These are phyloP conservation scores for Madurella fahalii DNA, from an alignment of 2,329 filamentous ascomycete species.

Conservation along the genomic window DNA sequence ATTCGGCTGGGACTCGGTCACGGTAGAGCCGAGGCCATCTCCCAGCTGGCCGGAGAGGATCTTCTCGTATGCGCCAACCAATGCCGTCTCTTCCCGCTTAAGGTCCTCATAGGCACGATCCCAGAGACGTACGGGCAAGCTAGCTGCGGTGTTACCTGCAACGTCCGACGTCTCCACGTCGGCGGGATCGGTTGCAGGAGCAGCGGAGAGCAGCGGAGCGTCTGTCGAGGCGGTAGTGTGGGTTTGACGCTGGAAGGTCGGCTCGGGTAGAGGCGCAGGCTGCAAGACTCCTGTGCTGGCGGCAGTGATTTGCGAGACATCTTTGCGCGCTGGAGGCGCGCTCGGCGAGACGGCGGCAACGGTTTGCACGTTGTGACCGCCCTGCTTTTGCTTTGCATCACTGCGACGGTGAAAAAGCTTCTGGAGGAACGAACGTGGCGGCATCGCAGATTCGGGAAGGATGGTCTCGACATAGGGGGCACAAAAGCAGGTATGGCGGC, in stretches of 20 bases:
- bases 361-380: not conserved
- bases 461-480: too few relatives aligned
- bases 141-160: not conserved
- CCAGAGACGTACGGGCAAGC: constrained; percentile 5
- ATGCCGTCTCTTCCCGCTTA: constrained; percentile 8
- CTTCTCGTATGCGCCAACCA: constrained; percentile 6
- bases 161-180: not conserved
- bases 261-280: not conserved
- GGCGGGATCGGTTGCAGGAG: not conserved
- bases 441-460: too few relatives aligned
- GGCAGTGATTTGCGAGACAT: not conserved
- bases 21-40: not conserved
- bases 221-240: not conserved
- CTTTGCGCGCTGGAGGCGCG: not conserved
- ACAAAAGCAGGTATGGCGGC: too few relatives aligned
- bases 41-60: not conserved
- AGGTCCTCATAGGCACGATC: constrained; percentile 1
- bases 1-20: constrained; percentile 7
- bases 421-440: not conserved
- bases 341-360: not conserved
- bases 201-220: not conserved
- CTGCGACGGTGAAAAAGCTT: not conserved
- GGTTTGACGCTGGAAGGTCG: not conserved
- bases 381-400: not conserved
- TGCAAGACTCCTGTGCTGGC: not conserved